Percentiles rank a stretch among this genome's conserved stretches.
Conservation (phyloP, 176 grass and related monocot genomes). For the Oryza coarctata region DNA sequence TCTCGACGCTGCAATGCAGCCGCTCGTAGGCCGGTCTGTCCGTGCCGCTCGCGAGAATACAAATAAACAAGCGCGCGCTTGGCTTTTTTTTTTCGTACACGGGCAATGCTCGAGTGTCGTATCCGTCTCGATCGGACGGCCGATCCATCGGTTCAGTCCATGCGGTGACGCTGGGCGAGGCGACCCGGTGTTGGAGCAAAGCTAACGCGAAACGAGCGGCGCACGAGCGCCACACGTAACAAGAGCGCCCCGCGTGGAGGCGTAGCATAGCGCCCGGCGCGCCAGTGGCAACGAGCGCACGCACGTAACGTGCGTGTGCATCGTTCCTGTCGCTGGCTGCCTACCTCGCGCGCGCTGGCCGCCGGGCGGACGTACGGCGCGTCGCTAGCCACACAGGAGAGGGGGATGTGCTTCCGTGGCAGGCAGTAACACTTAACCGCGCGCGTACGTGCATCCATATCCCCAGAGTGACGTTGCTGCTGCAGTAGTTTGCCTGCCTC, state of each 20-base stretch:
- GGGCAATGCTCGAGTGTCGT: too few relatives aligned
- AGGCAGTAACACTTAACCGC: neutral
- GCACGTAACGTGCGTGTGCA: neutral
- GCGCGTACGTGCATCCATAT: neutral
- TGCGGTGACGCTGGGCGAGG: too few relatives aligned
- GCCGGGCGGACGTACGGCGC: neutral
- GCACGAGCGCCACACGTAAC: neutral
- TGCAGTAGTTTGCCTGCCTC: neutral
- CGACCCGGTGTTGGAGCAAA: too few relatives aligned
- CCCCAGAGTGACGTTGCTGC: neutral
- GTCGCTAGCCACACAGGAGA: neutral
- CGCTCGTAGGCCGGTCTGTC: too few relatives aligned
- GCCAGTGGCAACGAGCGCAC: neutral
- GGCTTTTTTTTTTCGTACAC: too few relatives aligned
- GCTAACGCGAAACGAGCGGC: neutral
- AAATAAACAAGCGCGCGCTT: too few relatives aligned
- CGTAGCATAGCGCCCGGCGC: too few relatives aligned
- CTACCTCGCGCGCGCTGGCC: neutral
- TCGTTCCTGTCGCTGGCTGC: neutral
- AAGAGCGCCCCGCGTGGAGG: too few relatives aligned
- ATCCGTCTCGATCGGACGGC: too few relatives aligned
- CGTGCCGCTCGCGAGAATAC: too few relatives aligned
- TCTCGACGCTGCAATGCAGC: too few relatives aligned
- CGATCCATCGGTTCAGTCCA: too few relatives aligned
- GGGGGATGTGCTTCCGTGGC: neutral